Evolutionary conservation across 73 alveolate genomes (phyloP), one percentile per base, ranked within the genome.

Genomic region (Diophrys appendiculata): DNA sequence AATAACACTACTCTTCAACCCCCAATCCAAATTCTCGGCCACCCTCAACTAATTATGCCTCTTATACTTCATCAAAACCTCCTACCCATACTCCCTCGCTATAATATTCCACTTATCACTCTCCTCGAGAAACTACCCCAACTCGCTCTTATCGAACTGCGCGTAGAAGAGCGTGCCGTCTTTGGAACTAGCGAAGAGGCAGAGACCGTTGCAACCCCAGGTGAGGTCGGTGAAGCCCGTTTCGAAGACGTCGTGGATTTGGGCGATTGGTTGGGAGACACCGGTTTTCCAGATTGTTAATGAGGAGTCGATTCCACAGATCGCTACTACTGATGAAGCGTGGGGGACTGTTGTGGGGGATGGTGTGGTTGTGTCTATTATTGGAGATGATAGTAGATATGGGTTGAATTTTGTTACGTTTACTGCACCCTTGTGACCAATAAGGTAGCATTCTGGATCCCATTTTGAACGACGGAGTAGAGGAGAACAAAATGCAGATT

Each of bases 171-270:
- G n/a, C n/a, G n/a, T n/a, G 24, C 94, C 94, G 73, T 87, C 94
- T 33, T 87, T 72, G 11, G 90, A 65, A 55, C 88, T 56, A 0
- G 88, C 90, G 22, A 87, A 82, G 35, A 87, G 82, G 27, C 73
- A 52, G 76, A 67, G 75, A 5, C 94, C 94, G 67, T 69, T 60
- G 52, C 80, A 64, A 22, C 94, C 94, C 94, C 94, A 87, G 43
- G 88, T 80, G 77, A 87, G 28, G 64, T 87, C 94, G n/a, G 88
- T 74, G 68, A 87, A 60, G 22, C 94, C 94, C 77, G 85, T 80
- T 23, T 55, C 31, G 60, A 80, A 87, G 8, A 83, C 68, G 54
- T 80, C 77, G 24, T 72, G 29, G 33, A 80, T 65, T 8, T 52
- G 65, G 65, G 78, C 32, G 32, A 67, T 33, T n/a, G 94, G 94